Evolutionary conservation across 371 early-diverging fungal genomes (phyloP), one percentile per base, ranked within the genome.

Genomic region (Phascolomyces articulosus): DNA sequence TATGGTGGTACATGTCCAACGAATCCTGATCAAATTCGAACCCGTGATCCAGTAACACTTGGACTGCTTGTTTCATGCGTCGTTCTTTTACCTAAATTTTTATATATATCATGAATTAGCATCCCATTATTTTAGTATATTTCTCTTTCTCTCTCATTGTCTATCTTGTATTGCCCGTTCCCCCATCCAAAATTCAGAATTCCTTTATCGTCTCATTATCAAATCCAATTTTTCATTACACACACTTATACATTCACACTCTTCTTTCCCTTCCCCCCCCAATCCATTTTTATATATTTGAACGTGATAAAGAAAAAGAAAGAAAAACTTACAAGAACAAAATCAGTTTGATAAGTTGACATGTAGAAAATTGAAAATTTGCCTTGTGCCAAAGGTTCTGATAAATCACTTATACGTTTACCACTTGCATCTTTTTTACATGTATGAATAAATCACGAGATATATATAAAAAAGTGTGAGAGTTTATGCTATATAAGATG

Each of bases 281-380:
- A n/a, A n/a, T n/a, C n/a, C n/a, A n/a, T n/a, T n/a, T n/a, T n/a
- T n/a, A n/a, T n/a, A n/a, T n/a, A n/a, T n/a, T n/a, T n/a, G n/a
- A n/a, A n/a, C 38, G 38, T 38, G 38, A 38, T 38, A 38, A 38
- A 38, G 38, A 13, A 38, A 44, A 18, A 16, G 40, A 27, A 29
- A n/a, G 34, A n/a, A 6, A 54, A 40, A 44, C 65, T 78, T 79
- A 88, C 90, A 82, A 91, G 83, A 21, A 91, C 81, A 64, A 88
- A 85, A 55, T 91, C 91, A 3, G 90, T 91, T 73, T 90, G 89
- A 71, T 90, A 91, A 1, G 90, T 91, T 13, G 87, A 86, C 78
- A 89, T 86, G 72, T 86, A 88, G 64, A 88, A 88, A 55, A 88
- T 85, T 3, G 87, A 87, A 29, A 88, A 86, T 21, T 89, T 88